Percentiles rank a stretch among this genome's conserved stretches.
These are phyloP conservation scores for Pleoardoris graminearum DNA, from an alignment of 2,329 filamentous ascomycete species.

Conservation along the genomic window DNA sequence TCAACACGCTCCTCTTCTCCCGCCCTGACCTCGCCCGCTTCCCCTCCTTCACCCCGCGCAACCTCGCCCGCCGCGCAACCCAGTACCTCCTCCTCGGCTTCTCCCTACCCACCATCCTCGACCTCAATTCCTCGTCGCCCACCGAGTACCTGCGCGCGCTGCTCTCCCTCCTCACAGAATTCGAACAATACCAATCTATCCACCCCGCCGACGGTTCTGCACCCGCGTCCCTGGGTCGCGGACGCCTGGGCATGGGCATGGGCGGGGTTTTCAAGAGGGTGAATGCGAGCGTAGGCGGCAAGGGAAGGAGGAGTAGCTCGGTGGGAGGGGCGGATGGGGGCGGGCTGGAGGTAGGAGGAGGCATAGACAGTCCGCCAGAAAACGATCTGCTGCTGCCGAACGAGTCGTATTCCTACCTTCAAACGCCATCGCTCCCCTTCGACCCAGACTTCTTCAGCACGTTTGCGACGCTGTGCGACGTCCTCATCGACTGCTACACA, in stretches of 20 bases:
- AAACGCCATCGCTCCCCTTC: slow-evolving; percentile 92
- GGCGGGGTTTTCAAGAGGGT: slow-evolving; percentile 50
- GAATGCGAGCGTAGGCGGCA: slow-evolving; percentile 37
- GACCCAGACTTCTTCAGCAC: slow-evolving; percentile 97
- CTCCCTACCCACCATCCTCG: slow-evolving; percentile 85
- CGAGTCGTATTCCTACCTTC: slow-evolving; percentile 83
- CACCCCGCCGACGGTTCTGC: slow-evolving; percentile 76
- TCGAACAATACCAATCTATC: slow-evolving; percentile 88
- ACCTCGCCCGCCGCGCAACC: slow-evolving; percentile 85
- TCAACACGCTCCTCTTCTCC: slow-evolving; percentile 93
- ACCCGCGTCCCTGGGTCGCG: slow-evolving; percentile 71
- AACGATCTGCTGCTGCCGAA: slow-evolving; percentile 54
- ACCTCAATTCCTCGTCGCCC: slow-evolving; percentile 78
- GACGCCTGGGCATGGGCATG: slow-evolving; percentile 61
- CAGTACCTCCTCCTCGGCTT: slow-evolving; percentile 93
- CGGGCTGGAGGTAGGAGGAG: slow-evolving; percentile 12
- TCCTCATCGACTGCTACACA: slow-evolving; percentile 89
- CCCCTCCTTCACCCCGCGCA: slow-evolving; percentile 82
- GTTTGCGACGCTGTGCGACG: slow-evolving; percentile 93
- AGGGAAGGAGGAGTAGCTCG: slow-evolving; percentile 59
- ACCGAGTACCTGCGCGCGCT: slow-evolving; percentile 86
- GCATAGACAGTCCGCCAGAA: slow-evolving; percentile 36
- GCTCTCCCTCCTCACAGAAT: slow-evolving; percentile 84
- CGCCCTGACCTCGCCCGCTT: slow-evolving; percentile 77
- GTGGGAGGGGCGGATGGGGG: slow-evolving; percentile 53